phyloP scores from a whole-genome alignment of 345 rosid genomes.

The Gossypium australe region DNA sequence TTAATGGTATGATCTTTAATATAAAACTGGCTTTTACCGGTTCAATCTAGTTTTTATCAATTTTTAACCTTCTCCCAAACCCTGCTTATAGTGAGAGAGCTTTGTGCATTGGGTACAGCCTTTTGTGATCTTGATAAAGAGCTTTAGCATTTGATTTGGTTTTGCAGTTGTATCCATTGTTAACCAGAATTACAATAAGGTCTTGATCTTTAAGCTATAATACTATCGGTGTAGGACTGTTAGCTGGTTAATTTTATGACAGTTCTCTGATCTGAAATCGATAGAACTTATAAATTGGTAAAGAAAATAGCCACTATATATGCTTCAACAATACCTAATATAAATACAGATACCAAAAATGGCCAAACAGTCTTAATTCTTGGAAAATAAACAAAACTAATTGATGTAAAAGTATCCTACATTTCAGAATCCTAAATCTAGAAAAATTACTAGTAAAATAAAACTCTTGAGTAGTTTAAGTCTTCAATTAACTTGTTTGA shows the following conservation, averaged over 20 bases:
- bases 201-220: neutral
- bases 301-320: neutral
- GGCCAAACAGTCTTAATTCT: neutral
- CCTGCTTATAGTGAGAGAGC: neutral
- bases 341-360: neutral
- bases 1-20: neutral
- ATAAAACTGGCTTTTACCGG: neutral
- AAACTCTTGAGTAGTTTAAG: neutral
- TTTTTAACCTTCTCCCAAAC: neutral
- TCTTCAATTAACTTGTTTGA: neutral
- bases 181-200: neutral
- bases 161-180: neutral
- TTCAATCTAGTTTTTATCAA: neutral
- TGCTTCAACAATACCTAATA: neutral
- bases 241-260: neutral
- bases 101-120: neutral
- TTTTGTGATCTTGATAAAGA: neutral
- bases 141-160: neutral
- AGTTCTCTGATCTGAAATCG: neutral
- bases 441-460: neutral
- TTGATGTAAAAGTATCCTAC: neutral
- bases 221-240: neutral
- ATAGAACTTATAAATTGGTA: neutral
- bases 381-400: neutral
- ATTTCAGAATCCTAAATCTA: neutral